Evolutionary conservation across 2,329 filamentous ascomycete species (phyloP), one percentile per base, ranked within the genome.

Genomic region (Botrytis sinoallii): DNA sequence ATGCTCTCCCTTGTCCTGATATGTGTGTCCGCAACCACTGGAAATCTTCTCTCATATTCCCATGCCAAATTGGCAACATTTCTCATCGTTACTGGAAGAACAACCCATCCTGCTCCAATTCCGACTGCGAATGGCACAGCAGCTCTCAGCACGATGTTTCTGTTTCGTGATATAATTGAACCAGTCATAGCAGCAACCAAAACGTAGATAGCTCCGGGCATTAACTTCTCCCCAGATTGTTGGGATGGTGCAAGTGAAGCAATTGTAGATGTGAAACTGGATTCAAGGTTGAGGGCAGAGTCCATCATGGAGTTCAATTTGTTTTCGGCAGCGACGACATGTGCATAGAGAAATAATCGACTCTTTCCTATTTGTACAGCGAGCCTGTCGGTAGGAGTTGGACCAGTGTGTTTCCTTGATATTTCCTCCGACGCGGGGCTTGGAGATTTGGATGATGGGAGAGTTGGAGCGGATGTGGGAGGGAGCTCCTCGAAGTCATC

Each of bases 131-230:
- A 83, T 18, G 96, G 96, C 2, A 93, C 88, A 2, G 91, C 86
- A 71, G 91, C 90, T 78, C 96, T 91, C 71, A 99, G 85, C 76
- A 97, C 82, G 76, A 98, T 88, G 83, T 92, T 95, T 79, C 95
- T 91, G 86, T 97, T 97, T 76, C 95, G 90, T 72, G 93, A 90
- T 72, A 98, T 86, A 82, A 99, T 98, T 83, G 90, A 94, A 78
- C 95, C 96, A 52, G 96, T 93, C 95, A 99, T 98, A 79, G 93
- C 91, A 60, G 95, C 92, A 66, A 99, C 95, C 44, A 98, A 88
- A 65, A 98, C 94, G 85, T 98, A 98, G 78, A 98, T 90, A 74
- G 90, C 87, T 40, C 95, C 95, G 48, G 96, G 96, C 84, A 98
- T 91, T 73, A 99, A 88, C 81, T 91, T 90, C 86, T 99, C 96